These are phyloP conservation scores for Voacanga thouarsii DNA, from an alignment of 257 asterid species.

Conservation along the genomic window DNA sequence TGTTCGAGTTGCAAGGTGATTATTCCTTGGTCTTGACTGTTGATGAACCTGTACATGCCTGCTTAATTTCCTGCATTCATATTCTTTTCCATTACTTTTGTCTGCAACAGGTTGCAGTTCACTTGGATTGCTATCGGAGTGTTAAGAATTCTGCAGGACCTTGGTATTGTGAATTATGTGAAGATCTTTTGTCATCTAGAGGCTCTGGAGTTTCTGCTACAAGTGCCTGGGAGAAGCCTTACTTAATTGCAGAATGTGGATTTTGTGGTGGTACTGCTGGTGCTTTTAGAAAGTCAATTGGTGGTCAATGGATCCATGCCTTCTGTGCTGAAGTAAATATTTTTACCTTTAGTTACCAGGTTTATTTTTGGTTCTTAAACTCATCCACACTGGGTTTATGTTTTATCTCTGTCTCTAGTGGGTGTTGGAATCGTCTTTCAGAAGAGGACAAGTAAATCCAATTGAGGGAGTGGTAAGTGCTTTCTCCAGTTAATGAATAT, in stretches of 20 bases:
- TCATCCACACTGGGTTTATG: conserved; percentile 22
- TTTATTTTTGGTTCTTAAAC: conserved; percentile 10
- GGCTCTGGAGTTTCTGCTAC: conserved; percentile 53
- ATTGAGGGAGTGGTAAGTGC: conserved; percentile 71
- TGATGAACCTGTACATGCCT: neutral
- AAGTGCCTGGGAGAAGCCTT: conserved; percentile 68
- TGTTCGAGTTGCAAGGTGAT: conserved; percentile 95
- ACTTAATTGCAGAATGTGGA: conserved; percentile 82
- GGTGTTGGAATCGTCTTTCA: conserved; percentile 76
- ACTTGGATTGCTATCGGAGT: conserved; percentile 91
- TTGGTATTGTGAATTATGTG: conserved; percentile 97
- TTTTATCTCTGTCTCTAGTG: conserved; percentile 55
- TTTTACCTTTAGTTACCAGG: conserved; percentile 17
- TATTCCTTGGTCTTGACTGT: neutral
- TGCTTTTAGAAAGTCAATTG: conserved; percentile 88
- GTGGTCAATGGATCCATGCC: conserved; percentile 96
- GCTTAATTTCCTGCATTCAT: neutral
- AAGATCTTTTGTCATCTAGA: conserved; percentile 55
- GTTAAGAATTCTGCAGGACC: conserved; percentile 72
- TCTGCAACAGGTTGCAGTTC: conserved; percentile 75
- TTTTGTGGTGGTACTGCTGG: conserved; percentile 97
- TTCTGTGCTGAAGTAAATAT: conserved; percentile 92
- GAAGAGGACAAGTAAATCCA: conserved; percentile 77
- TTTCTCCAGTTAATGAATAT: neutral
- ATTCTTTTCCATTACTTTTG: neutral